Evolutionary conservation across 441 rosid species (phyloP), one percentile per base, ranked within the genome.

Genomic region (Aleurites moluccanus): DNA sequence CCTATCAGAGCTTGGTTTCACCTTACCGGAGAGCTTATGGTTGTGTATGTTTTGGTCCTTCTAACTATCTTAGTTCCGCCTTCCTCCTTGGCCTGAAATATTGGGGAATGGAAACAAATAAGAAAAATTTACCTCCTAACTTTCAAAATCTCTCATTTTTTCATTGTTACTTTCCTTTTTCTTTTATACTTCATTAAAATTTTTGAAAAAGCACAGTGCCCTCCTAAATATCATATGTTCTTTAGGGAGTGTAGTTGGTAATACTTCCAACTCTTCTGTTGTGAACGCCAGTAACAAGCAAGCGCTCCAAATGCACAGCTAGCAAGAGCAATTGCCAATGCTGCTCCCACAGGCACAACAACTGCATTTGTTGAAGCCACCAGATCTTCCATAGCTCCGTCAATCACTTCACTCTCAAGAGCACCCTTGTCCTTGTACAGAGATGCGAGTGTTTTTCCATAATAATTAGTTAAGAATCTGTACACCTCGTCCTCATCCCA

Each of bases 231-330:
- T 85, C 84, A 87, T 79, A 88, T 87, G 83, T 81, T 87, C 86
- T 91, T 91, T 87, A 86, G 85, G 86, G 92, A 86, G 85, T 88
- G 90, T 70, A 88, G 93, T 73, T 91, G 92, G 84, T 81, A 79
- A 83, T 92, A 96, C 99, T 93, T 96, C 72, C 93, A 89, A 81
- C 85, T 96, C 94, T 96, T 96, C 90, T 96, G 98, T 77, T 81
- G 97, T 10, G 97, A 88, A 35, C 99, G 93, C 98, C 99, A 96
- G 87, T 89, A 96, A 86, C 97, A 96, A 14, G 99, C 97, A 15
- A 96, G 97, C 0, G 96, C 99, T 75, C 98, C 98, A 77, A 96
- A 96, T 50, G 97, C 97, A 83, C 97, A 92, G 88, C 98, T 96
- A 69, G 97, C 97, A 20, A 96, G 75, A 33, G 98, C 98, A 69